Conservation (phyloP, 192 early-diverging fungal genomes). For the Thamnidium elegans region DNA sequence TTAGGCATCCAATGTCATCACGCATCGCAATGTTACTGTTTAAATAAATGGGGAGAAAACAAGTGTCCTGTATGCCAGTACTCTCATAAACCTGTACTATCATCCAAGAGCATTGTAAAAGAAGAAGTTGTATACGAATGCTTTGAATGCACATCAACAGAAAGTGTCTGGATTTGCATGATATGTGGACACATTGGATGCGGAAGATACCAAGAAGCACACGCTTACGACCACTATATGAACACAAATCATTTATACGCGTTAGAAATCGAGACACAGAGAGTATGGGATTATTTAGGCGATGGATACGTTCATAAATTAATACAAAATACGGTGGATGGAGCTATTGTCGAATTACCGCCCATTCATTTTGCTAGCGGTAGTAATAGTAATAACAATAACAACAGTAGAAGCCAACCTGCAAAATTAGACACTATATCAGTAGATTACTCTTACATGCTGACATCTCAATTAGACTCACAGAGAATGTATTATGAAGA, state of each 20-base stretch:
- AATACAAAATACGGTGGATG: conserved; percentile 88
- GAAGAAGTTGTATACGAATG: conserved; percentile 45
- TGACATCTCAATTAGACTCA: conserved; percentile 83
- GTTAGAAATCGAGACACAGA: conserved; percentile 91
- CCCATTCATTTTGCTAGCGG: conserved; percentile 22
- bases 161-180: conserved; percentile 94
- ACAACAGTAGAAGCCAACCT: neutral
- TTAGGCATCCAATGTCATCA: conserved; percentile 94
- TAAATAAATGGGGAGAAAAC: conserved; percentile 88
- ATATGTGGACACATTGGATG: conserved; percentile 96
- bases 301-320: conserved; percentile 96
- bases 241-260: conserved; percentile 85
- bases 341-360: conserved; percentile 89
- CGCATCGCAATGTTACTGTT: conserved; percentile 90
- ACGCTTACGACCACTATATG: conserved; percentile 86
- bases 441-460: conserved; percentile 77
- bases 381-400: neutral
- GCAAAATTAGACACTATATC: conserved; percentile 77
- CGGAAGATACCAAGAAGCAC: conserved; percentile 86
- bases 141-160: conserved; percentile 66
- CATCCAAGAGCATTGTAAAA: neutral
- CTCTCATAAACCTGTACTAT: conserved; percentile 51
- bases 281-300: conserved; percentile 98
- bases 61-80: conserved; percentile 93
- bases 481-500: conserved; percentile 85